These are phyloP conservation scores for Aspergillus kassunensis DNA, from an alignment of 495 filamentous ascomycete genomes.

Conservation along the genomic window DNA sequence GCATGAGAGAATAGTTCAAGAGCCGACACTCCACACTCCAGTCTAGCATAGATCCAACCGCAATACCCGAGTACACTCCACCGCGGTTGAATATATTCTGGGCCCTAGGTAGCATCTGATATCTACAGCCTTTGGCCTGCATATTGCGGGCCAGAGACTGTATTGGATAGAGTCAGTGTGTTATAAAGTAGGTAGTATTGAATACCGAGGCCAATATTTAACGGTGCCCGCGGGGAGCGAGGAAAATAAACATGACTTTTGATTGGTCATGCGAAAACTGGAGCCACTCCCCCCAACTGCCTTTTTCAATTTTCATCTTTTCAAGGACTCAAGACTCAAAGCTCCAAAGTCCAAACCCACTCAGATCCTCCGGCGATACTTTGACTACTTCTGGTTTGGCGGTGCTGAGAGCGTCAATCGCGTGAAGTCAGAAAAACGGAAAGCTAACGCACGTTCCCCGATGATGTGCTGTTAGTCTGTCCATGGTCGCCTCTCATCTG, in stretches of 20 bases:
- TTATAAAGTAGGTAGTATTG: neutral
- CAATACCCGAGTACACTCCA: too few species aligned
- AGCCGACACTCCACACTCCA: too few species aligned
- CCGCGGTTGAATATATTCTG: too few species aligned
- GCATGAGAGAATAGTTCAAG: too few species aligned
- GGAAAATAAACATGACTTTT: neutral
- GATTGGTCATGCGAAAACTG: neutral
- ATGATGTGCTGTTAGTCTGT: neutral
- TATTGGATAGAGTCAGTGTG: neutral
- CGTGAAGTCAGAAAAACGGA: neutral
- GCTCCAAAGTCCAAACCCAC: too few species aligned
- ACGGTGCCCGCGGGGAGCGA: conserved; percentile 10
- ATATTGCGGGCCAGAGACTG: too few species aligned
- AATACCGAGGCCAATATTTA: neutral
- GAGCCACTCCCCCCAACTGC: neutral
- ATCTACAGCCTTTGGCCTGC: too few species aligned
- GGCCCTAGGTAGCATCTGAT: too few species aligned
- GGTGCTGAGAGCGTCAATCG: conserved; percentile 2
- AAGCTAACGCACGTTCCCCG: neutral
- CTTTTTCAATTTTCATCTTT: too few species aligned
- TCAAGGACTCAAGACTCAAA: too few species aligned
- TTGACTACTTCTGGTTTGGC: conserved; percentile 4
- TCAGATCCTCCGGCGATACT: conserved; percentile 3
- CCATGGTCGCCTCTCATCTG: neutral
- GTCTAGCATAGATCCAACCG: too few species aligned